A percentile compares a stretch with the other conserved stretches of the same genome.
Conservation (phyloP, 1,139 yeast species). For the Geotrichum restrictum region DNA sequence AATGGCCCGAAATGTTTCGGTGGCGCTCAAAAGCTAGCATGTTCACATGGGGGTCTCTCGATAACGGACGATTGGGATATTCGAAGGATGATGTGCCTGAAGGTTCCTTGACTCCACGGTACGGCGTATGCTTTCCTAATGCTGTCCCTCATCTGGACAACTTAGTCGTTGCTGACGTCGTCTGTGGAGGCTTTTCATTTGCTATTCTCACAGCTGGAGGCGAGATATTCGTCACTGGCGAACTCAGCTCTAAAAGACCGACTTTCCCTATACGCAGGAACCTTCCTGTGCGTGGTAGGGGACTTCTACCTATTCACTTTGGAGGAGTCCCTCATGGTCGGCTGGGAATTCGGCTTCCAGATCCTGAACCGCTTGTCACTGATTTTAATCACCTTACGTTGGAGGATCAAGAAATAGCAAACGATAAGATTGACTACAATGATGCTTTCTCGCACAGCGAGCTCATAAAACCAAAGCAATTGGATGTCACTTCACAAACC, state of each 20-base stretch:
- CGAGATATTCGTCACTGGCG: conserved; percentile 30
- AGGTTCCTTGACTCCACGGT: background rate
- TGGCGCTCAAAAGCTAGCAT: conserved; percentile 46
- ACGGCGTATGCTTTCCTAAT: conserved; percentile 24
- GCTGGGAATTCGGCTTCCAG: background rate
- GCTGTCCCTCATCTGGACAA: conserved; percentile 36
- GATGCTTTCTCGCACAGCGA: background rate
- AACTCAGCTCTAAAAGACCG: conserved; percentile 16
- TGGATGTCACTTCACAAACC: conserved; percentile 4
- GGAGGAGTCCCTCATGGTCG: background rate
- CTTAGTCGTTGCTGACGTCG: conserved; percentile 49
- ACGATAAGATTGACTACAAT: conserved; percentile 9
- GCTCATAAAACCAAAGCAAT: conserved; percentile 5
- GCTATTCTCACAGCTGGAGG: conserved; percentile 44
- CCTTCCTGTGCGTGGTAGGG: background rate
- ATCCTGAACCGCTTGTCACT: background rate
- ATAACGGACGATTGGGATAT: conserved; percentile 58
- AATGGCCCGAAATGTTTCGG: conserved; percentile 53
- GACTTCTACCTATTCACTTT: background rate
- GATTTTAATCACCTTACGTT: no score
- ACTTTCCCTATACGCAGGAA: background rate
- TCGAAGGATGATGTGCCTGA: conserved; percentile 26
- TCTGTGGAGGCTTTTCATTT: conserved; percentile 68
- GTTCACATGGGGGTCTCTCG: conserved; percentile 61
- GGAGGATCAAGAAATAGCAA: no score